A percentile compares a stretch with the other conserved stretches of the same genome.
Evolutionary conservation across 495 filamentous ascomycete species (phyloP).

Genomic region (Lepidopterella palustris): DNA sequence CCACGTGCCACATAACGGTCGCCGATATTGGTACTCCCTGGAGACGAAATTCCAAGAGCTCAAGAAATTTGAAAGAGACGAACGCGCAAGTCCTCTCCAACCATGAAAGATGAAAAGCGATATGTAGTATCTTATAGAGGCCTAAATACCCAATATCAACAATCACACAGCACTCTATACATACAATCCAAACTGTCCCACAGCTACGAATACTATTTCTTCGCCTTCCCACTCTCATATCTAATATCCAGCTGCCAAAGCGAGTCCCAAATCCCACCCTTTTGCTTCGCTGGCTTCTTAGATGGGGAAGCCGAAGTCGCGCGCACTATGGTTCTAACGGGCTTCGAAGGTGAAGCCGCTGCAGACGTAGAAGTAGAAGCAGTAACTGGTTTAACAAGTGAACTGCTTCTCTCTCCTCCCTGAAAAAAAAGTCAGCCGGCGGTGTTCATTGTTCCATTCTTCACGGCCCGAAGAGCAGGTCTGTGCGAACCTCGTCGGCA

Average conservation of each 20-base stretch:
- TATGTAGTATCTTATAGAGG: not conserved
- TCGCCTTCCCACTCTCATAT: conserved; percentile 29
- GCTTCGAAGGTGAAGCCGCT: conserved; percentile 4
- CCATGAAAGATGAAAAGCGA: not conserved
- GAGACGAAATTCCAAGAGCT: too few species aligned
- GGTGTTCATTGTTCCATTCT: conserved; percentile 9
- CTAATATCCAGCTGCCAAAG: conserved; percentile 33
- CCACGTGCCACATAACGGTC: too few species aligned
- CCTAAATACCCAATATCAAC: not conserved
- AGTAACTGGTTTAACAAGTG: not conserved
- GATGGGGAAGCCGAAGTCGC: conserved; percentile 10
- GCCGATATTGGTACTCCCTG: too few species aligned
- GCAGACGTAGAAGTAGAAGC: conserved; percentile 2
- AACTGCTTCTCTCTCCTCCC: not conserved
- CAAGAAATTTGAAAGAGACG: too few species aligned
- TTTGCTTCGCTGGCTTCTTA: conserved; percentile 13
- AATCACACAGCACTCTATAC: not conserved
- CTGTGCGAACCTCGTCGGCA: conserved; percentile 37
- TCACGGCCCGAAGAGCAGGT: conserved; percentile 38
- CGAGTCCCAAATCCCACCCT: conserved; percentile 30
- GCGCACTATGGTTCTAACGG: not conserved
- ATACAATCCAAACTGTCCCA: not conserved
- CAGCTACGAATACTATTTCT: conserved; percentile 10
- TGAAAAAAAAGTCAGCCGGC: conserved; percentile 9
- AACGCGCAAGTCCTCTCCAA: too few species aligned